Evolutionary conservation across 257 asterid species (phyloP), one percentile per base, ranked within the genome.

Genomic region (Petunia axillaris): DNA sequence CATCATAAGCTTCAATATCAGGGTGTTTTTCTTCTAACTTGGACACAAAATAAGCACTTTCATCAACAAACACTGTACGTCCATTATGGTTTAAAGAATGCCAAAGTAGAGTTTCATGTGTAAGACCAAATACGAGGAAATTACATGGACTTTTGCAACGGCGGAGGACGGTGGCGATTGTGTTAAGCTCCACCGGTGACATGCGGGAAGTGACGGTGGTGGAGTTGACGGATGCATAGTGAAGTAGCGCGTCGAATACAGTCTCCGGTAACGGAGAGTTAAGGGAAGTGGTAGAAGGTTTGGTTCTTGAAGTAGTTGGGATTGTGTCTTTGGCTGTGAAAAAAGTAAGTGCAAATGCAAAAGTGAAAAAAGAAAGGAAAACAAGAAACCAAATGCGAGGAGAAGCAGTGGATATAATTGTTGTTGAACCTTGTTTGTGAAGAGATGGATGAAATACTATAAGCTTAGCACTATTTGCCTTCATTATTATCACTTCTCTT

Each of bases 31-130:
- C 88, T 60, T 94, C 98, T 13, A 88, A 78, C 13, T 64, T 77
- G 8, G 94, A 80, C n/a, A 93, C 86, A 2, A 81, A 46, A 13
- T 89, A 91, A 41, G 93, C 81, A 84, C 84, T 88, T 52, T 95
- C 98, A 76, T 86, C 93, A 8, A 95, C 84, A 59, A 95, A 91
- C 1, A 93, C 96, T 0, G 98, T 95, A 3, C 92, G 96, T 1
- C 98, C 98, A 37, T 88, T 83, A 77, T 83, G 88, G 87, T 95
- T 93, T 60, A 95, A 90, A 0, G 97, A 82, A 80, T 76, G 82
- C 98, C 98, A 95, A 36, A 95, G 90, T 8, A 93, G 88, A 41
- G 95, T 89, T 75, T 94, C 98, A 84, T 91, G 97, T 3, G 87
- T 88, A 14, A 95, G 80, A 4, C 98, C 98, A 84, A 94, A 93